Evolutionary conservation across 768 basidiomycete species (phyloP), one percentile per base, ranked within the genome.

Genomic region (Arthromyces matolae): DNA sequence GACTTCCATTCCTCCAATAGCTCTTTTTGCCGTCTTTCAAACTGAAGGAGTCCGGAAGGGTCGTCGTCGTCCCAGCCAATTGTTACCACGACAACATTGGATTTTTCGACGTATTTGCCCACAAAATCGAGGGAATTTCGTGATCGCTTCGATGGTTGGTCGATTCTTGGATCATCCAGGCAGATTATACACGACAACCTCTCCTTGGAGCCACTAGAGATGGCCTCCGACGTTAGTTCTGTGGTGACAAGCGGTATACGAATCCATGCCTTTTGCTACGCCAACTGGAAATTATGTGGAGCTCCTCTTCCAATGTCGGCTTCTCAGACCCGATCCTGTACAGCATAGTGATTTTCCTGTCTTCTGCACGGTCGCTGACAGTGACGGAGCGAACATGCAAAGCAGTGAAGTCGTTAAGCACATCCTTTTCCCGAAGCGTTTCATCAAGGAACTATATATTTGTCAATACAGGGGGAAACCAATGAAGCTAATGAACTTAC

Each of bases 101-200:
- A 20, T 13, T 35, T 33, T n/a, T 44, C 36, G 20, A 54, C 32
- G 14, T 38, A 47, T 38, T 47, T 50, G 19, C 51, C 49, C 1
- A 54, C 29, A 6, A 42, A 27, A 27, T 54, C 49, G 20, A 43
- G 35, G 18, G 36, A 24, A 22, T 34, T 31, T 16, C 41, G 45
- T 16, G 49, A 47, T 32, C 37, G 18, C 22, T 54, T 51, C 9
- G 28, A 25, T 16, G 45, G 42, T n/a, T 27, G 33, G 4, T 14
- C 6, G n/a, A 14, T 40, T 8, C 45, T 35, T 9, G 42, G 22
- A 31, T 47, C 42, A 20, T 54, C 49, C 6, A 54, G 45, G 28
- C 48, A 47, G 22, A 54, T 45, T 32, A 54, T 23, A 20, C 53
- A 49, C 27, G 53, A 43, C 14, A 54, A 44, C 42, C 41, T 50